These are phyloP conservation scores for Neonectria hederae DNA, from an alignment of 2,329 filamentous ascomycete species.

Conservation along the genomic window DNA sequence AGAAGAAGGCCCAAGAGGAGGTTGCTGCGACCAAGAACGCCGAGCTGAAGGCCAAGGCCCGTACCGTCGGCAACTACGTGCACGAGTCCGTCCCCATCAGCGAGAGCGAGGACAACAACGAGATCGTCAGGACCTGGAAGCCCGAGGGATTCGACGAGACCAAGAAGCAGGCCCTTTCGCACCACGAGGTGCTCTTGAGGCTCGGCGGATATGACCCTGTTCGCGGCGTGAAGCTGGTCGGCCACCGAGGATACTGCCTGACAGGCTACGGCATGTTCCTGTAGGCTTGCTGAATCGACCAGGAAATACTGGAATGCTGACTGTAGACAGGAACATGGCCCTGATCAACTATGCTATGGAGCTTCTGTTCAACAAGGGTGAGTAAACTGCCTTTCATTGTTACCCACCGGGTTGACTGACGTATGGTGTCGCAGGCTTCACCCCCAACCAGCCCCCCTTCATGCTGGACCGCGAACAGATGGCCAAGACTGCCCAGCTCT, in stretches of 20 bases:
- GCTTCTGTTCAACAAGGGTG: conserved; percentile 67
- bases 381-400: not conserved
- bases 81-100: conserved; percentile 87
- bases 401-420: conserved; percentile 13
- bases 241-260: conserved; percentile 93
- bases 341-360: conserved; percentile 95
- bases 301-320: conserved; percentile 23
- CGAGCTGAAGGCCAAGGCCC: conserved; percentile 79
- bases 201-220: conserved; percentile 94
- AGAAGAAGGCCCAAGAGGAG: conserved; percentile 83
- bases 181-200: conserved; percentile 91
- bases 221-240: conserved; percentile 91
- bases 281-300: conserved; percentile 22
- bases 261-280: conserved; percentile 89
- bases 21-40: conserved; percentile 79
- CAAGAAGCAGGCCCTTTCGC: conserved; percentile 83
- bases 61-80: conserved; percentile 77
- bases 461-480: conserved; percentile 97
- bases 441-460: conserved; percentile 84
- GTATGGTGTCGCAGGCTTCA: conserved; percentile 67
- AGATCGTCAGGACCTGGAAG: conserved; percentile 78
- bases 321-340: conserved; percentile 73
- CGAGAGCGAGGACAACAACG: conserved; percentile 90
- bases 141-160: conserved; percentile 78
- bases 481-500: conserved; percentile 97